Evolutionary conservation across 2,329 filamentous ascomycete genomes (phyloP).

Genomic region (Trichophyton equinum): DNA sequence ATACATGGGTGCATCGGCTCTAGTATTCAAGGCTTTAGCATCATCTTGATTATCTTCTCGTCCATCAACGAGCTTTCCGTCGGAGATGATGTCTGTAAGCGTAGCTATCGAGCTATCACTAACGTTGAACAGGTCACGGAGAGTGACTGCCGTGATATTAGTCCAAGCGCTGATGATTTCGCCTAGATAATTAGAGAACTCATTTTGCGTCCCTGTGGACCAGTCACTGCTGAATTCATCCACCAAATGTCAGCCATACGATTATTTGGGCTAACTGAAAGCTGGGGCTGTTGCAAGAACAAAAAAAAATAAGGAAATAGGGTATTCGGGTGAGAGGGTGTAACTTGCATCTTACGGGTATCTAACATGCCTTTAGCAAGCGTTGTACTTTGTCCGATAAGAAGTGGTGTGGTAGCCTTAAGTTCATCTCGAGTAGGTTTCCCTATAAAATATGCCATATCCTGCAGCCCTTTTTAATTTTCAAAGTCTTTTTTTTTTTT

Average conservation of each 20-base stretch:
- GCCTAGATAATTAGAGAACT: not conserved
- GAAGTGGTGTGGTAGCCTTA: not conserved
- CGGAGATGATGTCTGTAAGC: not conserved
- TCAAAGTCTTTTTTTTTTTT: not conserved
- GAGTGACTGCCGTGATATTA: not conserved
- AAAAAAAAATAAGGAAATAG: not conserved
- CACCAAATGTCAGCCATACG: not conserved
- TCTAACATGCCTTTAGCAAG: not conserved
- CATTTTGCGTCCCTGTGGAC: not conserved
- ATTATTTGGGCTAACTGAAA: not conserved
- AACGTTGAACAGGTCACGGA: not conserved
- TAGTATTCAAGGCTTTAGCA: not conserved
- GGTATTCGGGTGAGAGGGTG: not conserved
- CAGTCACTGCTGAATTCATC: not conserved
- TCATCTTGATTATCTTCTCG: not conserved
- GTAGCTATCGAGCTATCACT: not conserved
- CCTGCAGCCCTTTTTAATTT: not conserved
- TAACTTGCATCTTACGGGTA: not conserved
- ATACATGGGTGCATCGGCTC: not conserved
- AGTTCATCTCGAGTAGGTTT: not conserved
- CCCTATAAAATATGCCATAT: not conserved
- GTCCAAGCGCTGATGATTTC: not conserved
- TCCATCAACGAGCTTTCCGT: conserved; percentile 5
- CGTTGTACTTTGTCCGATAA: not conserved
- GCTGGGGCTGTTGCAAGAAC: not conserved